Conservation (phyloP, 2,329 filamentous ascomycete genomes). For the Fusarium sp. region DNA sequence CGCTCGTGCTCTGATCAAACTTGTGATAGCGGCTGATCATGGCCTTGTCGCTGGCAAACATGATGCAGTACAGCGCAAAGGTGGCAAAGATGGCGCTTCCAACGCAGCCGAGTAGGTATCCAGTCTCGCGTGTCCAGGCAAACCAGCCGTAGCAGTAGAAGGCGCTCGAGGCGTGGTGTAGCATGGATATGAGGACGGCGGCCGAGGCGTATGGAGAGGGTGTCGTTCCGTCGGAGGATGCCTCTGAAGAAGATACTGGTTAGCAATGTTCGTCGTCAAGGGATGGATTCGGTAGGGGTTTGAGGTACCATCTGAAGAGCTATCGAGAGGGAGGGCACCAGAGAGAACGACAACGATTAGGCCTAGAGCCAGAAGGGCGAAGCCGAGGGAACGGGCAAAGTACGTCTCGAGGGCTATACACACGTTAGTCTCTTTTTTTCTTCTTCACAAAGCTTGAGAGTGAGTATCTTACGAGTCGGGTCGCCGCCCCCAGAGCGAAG, state of each 20-base stretch:
- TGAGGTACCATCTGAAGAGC: constrained; percentile 53
- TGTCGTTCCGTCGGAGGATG: constrained; percentile 49
- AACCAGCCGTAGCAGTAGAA: constrained; percentile 78
- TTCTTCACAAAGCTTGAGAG: neutral
- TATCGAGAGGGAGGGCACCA: constrained; percentile 73
- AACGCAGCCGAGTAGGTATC: constrained; percentile 69
- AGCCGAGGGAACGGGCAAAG: constrained; percentile 76
- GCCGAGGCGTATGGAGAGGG: constrained; percentile 73
- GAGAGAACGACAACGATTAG: constrained; percentile 74
- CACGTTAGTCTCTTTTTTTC: constrained; percentile 6
- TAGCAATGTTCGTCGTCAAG: neutral
- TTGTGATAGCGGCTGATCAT: constrained; percentile 50
- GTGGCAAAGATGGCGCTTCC: constrained; percentile 67
- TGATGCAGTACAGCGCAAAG: constrained; percentile 56
- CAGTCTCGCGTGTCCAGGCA: constrained; percentile 64
- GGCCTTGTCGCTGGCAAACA: constrained; percentile 52
- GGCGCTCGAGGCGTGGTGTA: constrained; percentile 72
- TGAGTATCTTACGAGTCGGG: constrained; percentile 43
- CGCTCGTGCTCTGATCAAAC: constrained; percentile 53
- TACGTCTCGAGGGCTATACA: constrained; percentile 73
- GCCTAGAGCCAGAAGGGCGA: constrained; percentile 73
- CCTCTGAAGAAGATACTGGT: neutral
- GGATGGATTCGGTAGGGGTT: neutral
- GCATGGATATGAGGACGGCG: constrained; percentile 71
- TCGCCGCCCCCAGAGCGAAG: constrained; percentile 49